These are phyloP conservation scores for Calycina marina DNA, from an alignment of 2,329 filamentous ascomycete genomes.

Conservation along the genomic window DNA sequence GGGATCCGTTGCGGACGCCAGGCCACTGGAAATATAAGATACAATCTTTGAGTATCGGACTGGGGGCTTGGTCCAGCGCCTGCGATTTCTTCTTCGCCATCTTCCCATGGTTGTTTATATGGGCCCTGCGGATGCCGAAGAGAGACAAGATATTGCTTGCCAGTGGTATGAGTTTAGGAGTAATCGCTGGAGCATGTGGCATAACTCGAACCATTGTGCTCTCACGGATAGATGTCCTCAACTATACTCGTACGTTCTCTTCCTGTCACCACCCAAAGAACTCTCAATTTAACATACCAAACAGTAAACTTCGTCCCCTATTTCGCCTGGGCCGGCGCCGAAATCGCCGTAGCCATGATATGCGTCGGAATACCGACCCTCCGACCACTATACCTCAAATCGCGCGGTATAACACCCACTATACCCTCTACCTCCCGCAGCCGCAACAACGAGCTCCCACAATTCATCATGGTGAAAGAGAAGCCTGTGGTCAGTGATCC, in stretches of 20 bases:
- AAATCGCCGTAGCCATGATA: background rate
- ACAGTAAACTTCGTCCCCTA: background rate
- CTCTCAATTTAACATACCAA: no score
- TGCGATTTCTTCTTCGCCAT: background rate
- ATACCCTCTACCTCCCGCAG: background rate
- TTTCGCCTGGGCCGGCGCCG: background rate
- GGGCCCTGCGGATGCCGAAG: background rate
- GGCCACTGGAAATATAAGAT: background rate
- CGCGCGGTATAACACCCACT: background rate
- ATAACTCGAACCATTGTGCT: background rate
- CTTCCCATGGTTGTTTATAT: background rate
- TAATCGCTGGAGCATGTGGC: background rate
- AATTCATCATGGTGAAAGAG: background rate
- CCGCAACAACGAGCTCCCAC: background rate
- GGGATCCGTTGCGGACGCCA: background rate
- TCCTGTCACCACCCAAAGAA: background rate
- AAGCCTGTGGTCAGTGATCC: background rate
- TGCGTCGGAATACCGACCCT: background rate
- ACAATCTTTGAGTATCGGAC: background rate
- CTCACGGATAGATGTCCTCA: background rate
- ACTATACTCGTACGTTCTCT: background rate
- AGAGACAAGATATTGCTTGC: background rate
- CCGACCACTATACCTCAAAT: background rate
- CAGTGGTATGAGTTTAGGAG: background rate
- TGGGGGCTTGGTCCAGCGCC: background rate